Evolutionary conservation across 192 early-diverging fungal genomes (phyloP).

Genomic region (Coemansia sp.): DNA sequence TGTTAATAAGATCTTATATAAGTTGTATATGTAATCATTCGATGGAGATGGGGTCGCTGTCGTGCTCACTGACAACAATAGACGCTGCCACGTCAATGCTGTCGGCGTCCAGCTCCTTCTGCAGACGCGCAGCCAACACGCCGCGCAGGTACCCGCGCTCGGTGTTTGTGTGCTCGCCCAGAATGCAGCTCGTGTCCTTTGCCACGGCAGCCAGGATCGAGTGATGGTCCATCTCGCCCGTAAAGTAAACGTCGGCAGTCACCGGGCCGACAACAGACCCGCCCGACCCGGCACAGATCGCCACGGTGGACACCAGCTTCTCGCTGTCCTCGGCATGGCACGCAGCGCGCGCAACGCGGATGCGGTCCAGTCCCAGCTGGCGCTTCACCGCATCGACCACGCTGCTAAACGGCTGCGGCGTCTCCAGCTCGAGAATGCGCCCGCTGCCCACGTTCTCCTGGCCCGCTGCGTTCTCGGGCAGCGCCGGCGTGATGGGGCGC

Average conservation of each 20-base stretch:
- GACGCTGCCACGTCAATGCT: constrained; percentile 52
- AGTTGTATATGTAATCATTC: constrained; percentile 17
- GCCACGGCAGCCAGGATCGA: constrained; percentile 82
- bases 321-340: constrained; percentile 29
- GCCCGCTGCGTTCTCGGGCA: constrained; percentile 19
- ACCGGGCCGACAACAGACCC: constrained; percentile 58
- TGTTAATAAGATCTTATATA: neutral
- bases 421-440: constrained; percentile 24
- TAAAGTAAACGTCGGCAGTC: constrained; percentile 78
- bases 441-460: constrained; percentile 42
- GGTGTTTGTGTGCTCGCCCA: constrained; percentile 90
- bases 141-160: constrained; percentile 81
- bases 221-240: constrained; percentile 96
- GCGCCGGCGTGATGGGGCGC: constrained; percentile 42
- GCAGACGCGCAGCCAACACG: constrained; percentile 62
- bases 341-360: constrained; percentile 70
- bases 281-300: constrained; percentile 92
- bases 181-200: constrained; percentile 75
- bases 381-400: constrained; percentile 33
- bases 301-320: constrained; percentile 67
- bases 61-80: constrained; percentile 68
- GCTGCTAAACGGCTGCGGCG: constrained; percentile 17
- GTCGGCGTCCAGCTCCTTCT: constrained; percentile 44
- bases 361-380: constrained; percentile 63
- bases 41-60: constrained; percentile 74